Evolutionary conservation across 257 asterid species (phyloP), one percentile per base, ranked within the genome.

Genomic region (Oldenlandia corymbosa): DNA sequence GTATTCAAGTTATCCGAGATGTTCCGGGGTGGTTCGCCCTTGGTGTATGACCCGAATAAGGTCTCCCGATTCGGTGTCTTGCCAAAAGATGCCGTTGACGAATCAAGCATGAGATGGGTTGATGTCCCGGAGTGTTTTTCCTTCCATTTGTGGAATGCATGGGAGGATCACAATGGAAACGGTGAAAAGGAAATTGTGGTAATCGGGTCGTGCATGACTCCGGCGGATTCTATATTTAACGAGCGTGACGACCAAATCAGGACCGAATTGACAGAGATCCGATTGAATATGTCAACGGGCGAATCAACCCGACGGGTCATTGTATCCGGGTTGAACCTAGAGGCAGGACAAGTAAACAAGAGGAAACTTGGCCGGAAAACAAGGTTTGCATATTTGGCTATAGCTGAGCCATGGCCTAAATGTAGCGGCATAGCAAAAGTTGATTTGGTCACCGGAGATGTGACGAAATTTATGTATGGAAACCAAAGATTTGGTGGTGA

Each of bases 341-440:
- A 85, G 68, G 88, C 79, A 0, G 94, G 94, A 3, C 80, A 71
- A 49, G 82, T 85, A 13, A 75, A 79, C 54, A 81, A 72, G 65
- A 64, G 21, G 1, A 68, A 27, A 10, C 50, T 81, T 1, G 88
- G 94, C 1, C 31, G n/a, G 5, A 81, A 75, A 63, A 74, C 77
- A 0, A 65, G 68, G 2, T 83, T 69, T 3, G 77, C 65, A 1
- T 85, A 81, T 67, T 60, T 85, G 79, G 90, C 94, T 1, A 79
- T 83, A 46, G 88, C 83, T 0, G 86, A 85, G 13, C 94, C 94
- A 9, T 85, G 90, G 88, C 94, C 90, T 10, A 85, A 79, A 70
- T 77, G 84, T 32, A 53, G 80, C 64, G 94, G 94, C 27, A 55
- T 85, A 1, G 86, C 86, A 1, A 85, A 75, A 72, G 80, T 85